A percentile compares a stretch with the other conserved stretches of the same genome.
These are phyloP conservation scores for Agaricales sp. DNA, from an alignment of 1,284 basidiomycete species.

Conservation along the genomic window DNA sequence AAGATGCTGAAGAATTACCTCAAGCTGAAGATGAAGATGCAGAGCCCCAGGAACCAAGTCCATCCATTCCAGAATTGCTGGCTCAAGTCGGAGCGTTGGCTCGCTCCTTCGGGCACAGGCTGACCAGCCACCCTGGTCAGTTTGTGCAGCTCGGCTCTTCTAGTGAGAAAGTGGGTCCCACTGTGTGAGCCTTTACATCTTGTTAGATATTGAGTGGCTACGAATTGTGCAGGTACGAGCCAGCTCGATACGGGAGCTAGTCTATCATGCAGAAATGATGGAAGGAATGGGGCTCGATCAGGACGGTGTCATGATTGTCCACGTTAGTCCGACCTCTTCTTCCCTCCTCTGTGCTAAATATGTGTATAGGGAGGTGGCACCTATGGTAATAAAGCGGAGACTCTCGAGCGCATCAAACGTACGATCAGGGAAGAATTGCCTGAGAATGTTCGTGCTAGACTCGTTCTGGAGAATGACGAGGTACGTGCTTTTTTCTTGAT, in stretches of 20 bases:
- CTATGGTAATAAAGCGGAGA: constrained; percentile 69
- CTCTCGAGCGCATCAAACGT: constrained; percentile 65
- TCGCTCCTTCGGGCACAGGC: constrained; percentile 64
- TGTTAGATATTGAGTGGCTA: too few species aligned
- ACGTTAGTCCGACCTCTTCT: constrained; percentile 29
- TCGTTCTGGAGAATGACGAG: constrained; percentile 91
- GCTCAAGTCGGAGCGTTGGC: constrained; percentile 63
- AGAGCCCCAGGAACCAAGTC: not conserved
- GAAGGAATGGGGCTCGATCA: constrained; percentile 71
- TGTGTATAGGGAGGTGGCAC: constrained; percentile 55
- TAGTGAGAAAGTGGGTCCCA: constrained; percentile 57
- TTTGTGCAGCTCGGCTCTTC: constrained; percentile 82
- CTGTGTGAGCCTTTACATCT: too few species aligned
- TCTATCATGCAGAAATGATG: constrained; percentile 82
- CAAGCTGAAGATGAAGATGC: constrained; percentile 7
- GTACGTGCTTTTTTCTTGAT: constrained; percentile 22
- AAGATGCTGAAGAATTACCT: not conserved
- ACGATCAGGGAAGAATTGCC: constrained; percentile 54
- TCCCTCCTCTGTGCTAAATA: not conserved
- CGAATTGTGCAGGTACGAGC: not conserved
- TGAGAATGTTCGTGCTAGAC: constrained; percentile 53
- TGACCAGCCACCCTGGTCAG: constrained; percentile 85
- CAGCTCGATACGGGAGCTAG: constrained; percentile 53
- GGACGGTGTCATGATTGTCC: constrained; percentile 76
- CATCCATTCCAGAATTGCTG: constrained; percentile 19